Conservation (phyloP, 2,329 filamentous ascomycete genomes). For the Metarhizium rileyi region DNA sequence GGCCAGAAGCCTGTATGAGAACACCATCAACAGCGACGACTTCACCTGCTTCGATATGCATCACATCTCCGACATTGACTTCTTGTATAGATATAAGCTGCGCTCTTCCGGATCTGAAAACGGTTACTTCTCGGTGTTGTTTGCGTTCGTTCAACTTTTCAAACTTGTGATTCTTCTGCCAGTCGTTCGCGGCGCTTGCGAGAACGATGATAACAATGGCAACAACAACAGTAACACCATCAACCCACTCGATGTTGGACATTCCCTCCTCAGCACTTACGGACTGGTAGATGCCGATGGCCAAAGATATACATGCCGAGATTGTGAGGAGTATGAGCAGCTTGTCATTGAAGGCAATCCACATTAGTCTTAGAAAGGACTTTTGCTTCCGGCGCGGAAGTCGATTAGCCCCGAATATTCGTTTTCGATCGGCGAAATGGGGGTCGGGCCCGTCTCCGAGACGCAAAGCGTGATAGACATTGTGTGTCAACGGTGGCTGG, state of each 20-base stretch:
- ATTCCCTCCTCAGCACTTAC: conserved; percentile 40
- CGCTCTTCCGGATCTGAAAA: conserved; percentile 64
- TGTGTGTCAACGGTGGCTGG: conserved; percentile 11
- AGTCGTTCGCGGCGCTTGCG: conserved; percentile 71
- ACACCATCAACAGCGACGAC: conserved; percentile 62
- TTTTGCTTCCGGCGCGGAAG: conserved; percentile 53
- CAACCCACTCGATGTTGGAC: conserved; percentile 66
- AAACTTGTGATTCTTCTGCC: conserved; percentile 74
- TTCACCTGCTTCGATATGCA: conserved; percentile 65
- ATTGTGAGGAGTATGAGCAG: conserved; percentile 62
- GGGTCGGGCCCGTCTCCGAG: conserved; percentile 17
- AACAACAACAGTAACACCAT: conserved; percentile 69
- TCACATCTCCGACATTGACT: conserved; percentile 62
- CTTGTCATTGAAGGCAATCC: conserved; percentile 79
- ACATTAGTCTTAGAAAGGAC: conserved; percentile 54
- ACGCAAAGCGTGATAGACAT: conserved; percentile 18
- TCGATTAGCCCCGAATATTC: conserved; percentile 57
- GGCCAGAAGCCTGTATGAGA: conserved; percentile 43
- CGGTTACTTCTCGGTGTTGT: conserved; percentile 63
- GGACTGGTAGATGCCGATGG: conserved; percentile 65
- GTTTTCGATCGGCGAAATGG: conserved; percentile 48
- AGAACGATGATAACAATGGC: conserved; percentile 68
- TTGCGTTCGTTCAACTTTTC: conserved; percentile 74
- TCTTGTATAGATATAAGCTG: conserved; percentile 62
- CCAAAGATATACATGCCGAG: conserved; percentile 64